These are phyloP conservation scores for Acer negundo DNA, from an alignment of 345 rosid genomes.

Conservation along the genomic window DNA sequence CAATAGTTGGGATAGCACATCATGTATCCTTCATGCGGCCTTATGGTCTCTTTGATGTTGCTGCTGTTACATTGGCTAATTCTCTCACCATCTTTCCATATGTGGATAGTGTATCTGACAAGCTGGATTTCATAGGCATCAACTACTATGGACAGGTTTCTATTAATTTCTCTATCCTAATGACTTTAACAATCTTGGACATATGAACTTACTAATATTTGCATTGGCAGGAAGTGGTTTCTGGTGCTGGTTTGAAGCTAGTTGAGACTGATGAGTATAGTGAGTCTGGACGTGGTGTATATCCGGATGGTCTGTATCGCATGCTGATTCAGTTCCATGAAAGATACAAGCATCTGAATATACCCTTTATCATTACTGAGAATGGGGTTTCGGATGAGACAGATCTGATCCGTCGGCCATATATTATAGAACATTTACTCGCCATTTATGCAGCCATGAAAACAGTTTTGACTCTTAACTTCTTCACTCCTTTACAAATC, in stretches of 20 bases:
- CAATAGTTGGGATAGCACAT: constrained; percentile 83
- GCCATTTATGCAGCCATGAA: constrained; percentile 87
- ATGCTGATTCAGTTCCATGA: constrained; percentile 76
- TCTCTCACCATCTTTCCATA: constrained; percentile 76
- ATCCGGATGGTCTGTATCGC: constrained; percentile 90
- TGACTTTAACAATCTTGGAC: background rate
- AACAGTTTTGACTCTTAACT: constrained; percentile 46
- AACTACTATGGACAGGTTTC: constrained; percentile 96
- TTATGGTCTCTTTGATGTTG: constrained; percentile 83
- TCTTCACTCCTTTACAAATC: constrained; percentile 19
- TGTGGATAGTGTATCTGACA: constrained; percentile 67
- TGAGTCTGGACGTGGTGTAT: constrained; percentile 97
- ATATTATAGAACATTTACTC: constrained; percentile 84
- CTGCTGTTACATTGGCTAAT: constrained; percentile 74
- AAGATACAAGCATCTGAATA: constrained; percentile 73
- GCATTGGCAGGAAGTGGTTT: constrained; percentile 72
- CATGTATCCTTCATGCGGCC: constrained; percentile 93
- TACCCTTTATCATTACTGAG: constrained; percentile 85
- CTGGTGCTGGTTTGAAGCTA: constrained; percentile 78
- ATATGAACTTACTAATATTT: constrained; percentile 15
- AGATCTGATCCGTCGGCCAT: constrained; percentile 85
- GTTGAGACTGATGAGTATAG: constrained; percentile 95
- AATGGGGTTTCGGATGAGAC: constrained; percentile 90
- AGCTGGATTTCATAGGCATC: constrained; percentile 88
- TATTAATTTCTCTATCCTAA: constrained; percentile 2